These are phyloP conservation scores for Psilocybe cyanescens DNA, from an alignment of 768 basidiomycete species.

Conservation along the genomic window DNA sequence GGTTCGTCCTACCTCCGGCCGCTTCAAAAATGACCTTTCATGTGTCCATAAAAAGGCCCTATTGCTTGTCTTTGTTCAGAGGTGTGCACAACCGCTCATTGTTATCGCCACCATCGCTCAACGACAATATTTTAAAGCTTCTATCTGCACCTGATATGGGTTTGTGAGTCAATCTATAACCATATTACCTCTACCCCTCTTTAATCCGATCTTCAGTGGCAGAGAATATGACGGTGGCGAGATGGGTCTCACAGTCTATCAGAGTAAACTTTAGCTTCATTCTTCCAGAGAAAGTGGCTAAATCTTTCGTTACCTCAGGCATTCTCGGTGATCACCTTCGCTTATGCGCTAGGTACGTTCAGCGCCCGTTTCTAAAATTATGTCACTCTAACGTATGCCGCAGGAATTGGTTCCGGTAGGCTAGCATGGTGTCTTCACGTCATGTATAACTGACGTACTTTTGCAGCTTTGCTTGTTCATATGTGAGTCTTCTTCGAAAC, in stretches of 20 bases:
- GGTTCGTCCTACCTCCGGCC: neutral
- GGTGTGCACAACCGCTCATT: neutral
- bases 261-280: neutral
- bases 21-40: neutral
- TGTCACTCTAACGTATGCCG: neutral
- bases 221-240: neutral
- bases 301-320: neutral
- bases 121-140: neutral
- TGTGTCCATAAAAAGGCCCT: neutral
- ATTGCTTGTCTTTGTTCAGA: slow-evolving; percentile 1
- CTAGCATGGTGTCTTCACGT: neutral
- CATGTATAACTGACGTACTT: neutral
- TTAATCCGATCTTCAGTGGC: neutral
- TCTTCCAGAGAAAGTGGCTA: neutral
- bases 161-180: neutral
- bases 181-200: no score
- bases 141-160: slow-evolving; percentile 4
- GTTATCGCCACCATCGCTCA: neutral
- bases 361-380: neutral
- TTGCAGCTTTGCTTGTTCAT: neutral
- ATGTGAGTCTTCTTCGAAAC: neutral
- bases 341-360: neutral
- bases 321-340: neutral
- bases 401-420: neutral
- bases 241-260: neutral